These are phyloP conservation scores for Mycosarcoma mackinlayi DNA, from an alignment of 1,284 basidiomycete genomes.

Conservation along the genomic window DNA sequence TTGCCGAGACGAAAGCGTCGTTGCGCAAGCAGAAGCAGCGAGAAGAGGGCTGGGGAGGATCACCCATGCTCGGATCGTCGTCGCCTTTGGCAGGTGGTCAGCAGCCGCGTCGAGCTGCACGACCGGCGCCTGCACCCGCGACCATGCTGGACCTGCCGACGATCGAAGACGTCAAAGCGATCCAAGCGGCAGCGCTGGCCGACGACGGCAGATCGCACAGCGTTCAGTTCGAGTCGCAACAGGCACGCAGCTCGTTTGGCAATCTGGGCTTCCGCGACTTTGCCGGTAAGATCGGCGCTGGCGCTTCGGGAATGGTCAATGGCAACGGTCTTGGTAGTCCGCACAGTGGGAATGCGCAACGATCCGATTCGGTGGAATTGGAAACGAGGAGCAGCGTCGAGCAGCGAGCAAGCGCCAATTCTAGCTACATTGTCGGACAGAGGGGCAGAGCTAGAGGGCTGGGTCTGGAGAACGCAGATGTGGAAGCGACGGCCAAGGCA, in stretches of 20 bases:
- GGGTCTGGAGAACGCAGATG: conserved; percentile 27
- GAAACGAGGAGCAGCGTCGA: conserved; percentile 37
- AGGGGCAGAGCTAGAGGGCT: conserved; percentile 37
- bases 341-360: neutral
- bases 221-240: conserved; percentile 37
- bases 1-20: conserved; percentile 51
- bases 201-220: conserved; percentile 49
- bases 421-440: conserved; percentile 39
- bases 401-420: conserved; percentile 11
- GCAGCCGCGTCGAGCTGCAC: conserved; percentile 24
- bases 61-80: conserved; percentile 20
- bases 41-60: conserved; percentile 45
- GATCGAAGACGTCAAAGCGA: conserved; percentile 64
- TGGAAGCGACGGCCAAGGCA: conserved; percentile 11
- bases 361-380: conserved; percentile 36
- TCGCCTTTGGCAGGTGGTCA: conserved; percentile 1
- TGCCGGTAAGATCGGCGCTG: conserved; percentile 28
- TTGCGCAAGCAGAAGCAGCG: conserved; percentile 58
- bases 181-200: conserved; percentile 56
- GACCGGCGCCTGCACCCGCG: conserved; percentile 53
- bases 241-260: conserved; percentile 24
- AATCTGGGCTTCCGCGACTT: conserved; percentile 43
- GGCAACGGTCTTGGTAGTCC: conserved; percentile 20
- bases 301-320: conserved; percentile 8
- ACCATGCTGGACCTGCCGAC: conserved; percentile 63